Base-by-base conservation (phyloP, 2,329 filamentous ascomycete genomes). In the Simplicillium sp. region DNA sequence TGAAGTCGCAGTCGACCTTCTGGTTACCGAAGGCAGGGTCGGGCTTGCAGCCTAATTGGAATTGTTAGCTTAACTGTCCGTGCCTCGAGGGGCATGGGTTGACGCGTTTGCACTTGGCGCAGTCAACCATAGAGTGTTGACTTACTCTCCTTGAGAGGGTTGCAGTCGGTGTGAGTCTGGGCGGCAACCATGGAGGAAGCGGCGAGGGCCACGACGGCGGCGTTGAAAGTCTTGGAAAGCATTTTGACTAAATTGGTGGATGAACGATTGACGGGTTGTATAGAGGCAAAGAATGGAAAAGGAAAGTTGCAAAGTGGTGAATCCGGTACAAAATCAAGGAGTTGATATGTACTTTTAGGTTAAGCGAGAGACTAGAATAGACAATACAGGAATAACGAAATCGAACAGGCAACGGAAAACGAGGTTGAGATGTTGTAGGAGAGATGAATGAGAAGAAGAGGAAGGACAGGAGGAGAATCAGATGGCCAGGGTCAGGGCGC, bases 1-100 rank as follows among this genome's bases (percentile, higher is more conserved):
- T 77, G 59, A 89, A 86, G 61, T 87, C 81, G 54, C 82, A 59
- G 36, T 50, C 64, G 67, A 52, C 76, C 16, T 75, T 48, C 18
- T 59, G 66, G 65, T 57, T 80, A 39, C 84, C 81, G 3, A 87
- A 70, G 3, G 83, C 84, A 17, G 80, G 70, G 53, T 87, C 67
- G 29, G 82, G 57, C 17, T 78, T 72, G 55, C 83, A 87, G 32
- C 44, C 57, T 58, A 32, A 31, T n/a, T 20, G 7, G 14, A 29
- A 7, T 3, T 13, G 29, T 38, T 28, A 34, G 36, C 8, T 13
- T 25, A 14, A 7, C 13, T 17, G 31, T 13, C 31, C 3, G 13
- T n/a, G 14, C 5, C 6, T n/a, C 13, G 12, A 11, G 31, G 31
- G 31, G 12, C 12, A 33, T 11, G 15, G 13, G 31, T 13, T 7